Base-by-base conservation (phyloP, 2,329 filamentous ascomycete species). In the Trichoderma endophyticum region DNA sequence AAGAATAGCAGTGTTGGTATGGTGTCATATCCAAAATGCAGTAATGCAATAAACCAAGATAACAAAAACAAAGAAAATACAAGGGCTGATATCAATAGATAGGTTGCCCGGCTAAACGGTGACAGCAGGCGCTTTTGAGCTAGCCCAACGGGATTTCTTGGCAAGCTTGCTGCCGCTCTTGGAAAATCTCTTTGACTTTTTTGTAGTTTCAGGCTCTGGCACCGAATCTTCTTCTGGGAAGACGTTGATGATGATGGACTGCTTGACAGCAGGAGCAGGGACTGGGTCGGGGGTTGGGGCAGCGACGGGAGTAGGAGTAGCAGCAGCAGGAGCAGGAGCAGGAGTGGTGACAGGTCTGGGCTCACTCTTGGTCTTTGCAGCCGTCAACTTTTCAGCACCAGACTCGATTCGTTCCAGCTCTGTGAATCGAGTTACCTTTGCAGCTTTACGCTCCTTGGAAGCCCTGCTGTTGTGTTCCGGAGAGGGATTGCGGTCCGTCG, bases 371-470 rank as follows among this genome's bases (percentile, higher is more conserved):
- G 54, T 34, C 7, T 32, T 24, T 15, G 28, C 66, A 32, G 36
- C 39, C n/a, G 48, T 15, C 67, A 67, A n/a, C 57, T 73, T 24
- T 64, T 75, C 76, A 1, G 76, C 56, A 61, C 76, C 71, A 3
- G 80, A 77, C n/a, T 79, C 75, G 63, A 81, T 80, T 8, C 76
- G 76, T 62, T 79, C 78, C 18, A 80, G 67, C 59, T 80, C 80
- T 1, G 77, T 74, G 69, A 80, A 79, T n/a, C 77, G 75, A n/a
- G 76, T 74, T 26, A 73, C 72, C 68, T 75, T 75, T 61, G 74
- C 43, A n/a, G 48, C 71, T 67, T 36, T 71, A 3, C 76, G 74
- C 9, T 78, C 77, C 67, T 75, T 78, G 54, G 60, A 61, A 34
- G 43, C 8, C 48, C 18, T 70, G n/a, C 32, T 36, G 30, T 74